Evolutionary conservation across 345 rosid species (phyloP).

Genomic region (Salix udensis): DNA sequence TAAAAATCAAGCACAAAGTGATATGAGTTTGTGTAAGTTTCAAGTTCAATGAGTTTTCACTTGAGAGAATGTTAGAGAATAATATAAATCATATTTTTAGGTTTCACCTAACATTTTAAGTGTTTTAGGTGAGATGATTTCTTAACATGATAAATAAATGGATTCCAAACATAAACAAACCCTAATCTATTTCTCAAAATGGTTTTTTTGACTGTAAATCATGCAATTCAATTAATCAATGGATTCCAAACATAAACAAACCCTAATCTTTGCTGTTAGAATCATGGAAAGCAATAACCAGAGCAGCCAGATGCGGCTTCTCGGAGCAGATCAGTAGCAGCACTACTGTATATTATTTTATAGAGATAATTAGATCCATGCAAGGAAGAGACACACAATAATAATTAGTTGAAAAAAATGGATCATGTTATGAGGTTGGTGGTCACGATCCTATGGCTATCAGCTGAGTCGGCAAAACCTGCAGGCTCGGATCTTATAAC

Average conservation of each 20-base stretch:
- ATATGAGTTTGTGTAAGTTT: too few species aligned
- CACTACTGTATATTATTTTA: not conserved
- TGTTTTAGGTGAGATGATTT: too few species aligned
- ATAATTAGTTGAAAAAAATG: not conserved
- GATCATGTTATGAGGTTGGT: not conserved
- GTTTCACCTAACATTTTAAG: fast-evolving
- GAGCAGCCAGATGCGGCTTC: constrained; percentile 42
- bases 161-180: too few species aligned
- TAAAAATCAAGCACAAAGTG: too few species aligned
- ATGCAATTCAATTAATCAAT: too few species aligned
- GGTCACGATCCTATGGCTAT: constrained; percentile 3
- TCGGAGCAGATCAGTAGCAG: constrained; percentile 37
- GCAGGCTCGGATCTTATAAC: not conserved
- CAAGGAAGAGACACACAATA: not conserved
- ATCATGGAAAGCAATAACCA: not conserved
- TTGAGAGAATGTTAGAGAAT: fast-evolving
- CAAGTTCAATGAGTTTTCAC: too few species aligned
- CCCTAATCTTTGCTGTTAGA: not conserved
- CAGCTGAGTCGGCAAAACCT: not conserved
- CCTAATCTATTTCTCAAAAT: too few species aligned
- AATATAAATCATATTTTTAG: too few species aligned
- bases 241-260: not conserved
- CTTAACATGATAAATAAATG: too few species aligned
- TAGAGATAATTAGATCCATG: not conserved
- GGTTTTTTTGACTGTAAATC: too few species aligned